These are phyloP conservation scores for Crataegus laevigata DNA, from an alignment of 306 rosid genomes.

Conservation along the genomic window DNA sequence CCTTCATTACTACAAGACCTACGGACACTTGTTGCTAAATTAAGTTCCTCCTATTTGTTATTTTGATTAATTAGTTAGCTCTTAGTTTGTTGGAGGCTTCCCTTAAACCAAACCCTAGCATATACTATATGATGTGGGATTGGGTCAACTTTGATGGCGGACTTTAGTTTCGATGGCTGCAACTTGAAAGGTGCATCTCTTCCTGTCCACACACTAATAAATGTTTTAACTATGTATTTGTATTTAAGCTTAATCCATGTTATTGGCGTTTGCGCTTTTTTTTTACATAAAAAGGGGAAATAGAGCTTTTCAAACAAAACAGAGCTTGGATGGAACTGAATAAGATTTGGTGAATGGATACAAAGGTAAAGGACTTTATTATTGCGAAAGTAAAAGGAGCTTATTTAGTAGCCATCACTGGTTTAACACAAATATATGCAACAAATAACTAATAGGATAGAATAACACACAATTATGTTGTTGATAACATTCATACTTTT, in stretches of 20 bases:
- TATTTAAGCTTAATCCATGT: no score
- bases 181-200: neutral
- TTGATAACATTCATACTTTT: neutral
- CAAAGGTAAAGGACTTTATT: no score
- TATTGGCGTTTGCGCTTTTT: no score
- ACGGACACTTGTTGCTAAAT: neutral
- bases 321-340: no score
- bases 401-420: no score
- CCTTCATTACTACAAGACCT: neutral
- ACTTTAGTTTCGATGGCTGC: neutral
- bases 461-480: neutral
- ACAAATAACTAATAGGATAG: neutral
- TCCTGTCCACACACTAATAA: no score
- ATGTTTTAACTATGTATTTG: no score
- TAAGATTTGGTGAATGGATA: no score
- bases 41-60: neutral
- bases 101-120: neutral
- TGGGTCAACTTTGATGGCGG: neutral
- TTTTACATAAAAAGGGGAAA: no score
- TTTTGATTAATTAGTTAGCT: neutral
- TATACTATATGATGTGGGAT: neutral
- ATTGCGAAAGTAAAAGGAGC: no score
- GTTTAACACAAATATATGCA: neutral
- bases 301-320: no score
- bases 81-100: neutral